Percentiles rank a stretch among this genome's conserved stretches.
Conservation (phyloP, 2,329 filamentous ascomycete species). For the Drechslerella stenobrocha region DNA sequence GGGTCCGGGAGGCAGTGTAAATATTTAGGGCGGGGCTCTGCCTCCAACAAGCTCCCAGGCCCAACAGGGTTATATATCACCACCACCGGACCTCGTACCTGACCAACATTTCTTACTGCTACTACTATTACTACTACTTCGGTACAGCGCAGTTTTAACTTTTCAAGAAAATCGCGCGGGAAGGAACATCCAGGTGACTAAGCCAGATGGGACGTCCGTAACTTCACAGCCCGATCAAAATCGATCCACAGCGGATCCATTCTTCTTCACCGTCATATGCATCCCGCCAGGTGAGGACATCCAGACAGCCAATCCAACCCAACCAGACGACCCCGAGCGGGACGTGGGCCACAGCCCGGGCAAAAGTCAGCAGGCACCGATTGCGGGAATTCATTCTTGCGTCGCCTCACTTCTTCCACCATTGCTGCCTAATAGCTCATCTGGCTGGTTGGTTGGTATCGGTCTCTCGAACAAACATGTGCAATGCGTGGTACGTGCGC, state of each 20-base stretch:
- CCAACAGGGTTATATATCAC: too few species aligned
- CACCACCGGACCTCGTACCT: too few species aligned
- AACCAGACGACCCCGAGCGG: slow-evolving; percentile 20
- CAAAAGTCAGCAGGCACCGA: slow-evolving; percentile 29
- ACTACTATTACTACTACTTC: too few species aligned
- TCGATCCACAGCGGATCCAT: slow-evolving; percentile 4
- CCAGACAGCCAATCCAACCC: slow-evolving; percentile 26
- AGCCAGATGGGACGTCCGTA: slow-evolving; percentile 5
- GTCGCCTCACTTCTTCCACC: slow-evolving; percentile 16
- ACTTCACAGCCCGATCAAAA: slow-evolving; percentile 32
- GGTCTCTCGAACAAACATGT: too few species aligned
- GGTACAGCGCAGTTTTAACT: too few species aligned
- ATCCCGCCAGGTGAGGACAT: slow-evolving; percentile 19
- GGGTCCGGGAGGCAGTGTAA: slow-evolving; percentile 34
- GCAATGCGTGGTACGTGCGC: too few species aligned
- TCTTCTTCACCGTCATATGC: slow-evolving; percentile 10
- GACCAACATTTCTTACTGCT: too few species aligned
- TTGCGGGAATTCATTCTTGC: slow-evolving; percentile 22
- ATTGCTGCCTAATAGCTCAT: slow-evolving; percentile 25
- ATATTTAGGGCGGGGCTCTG: too few species aligned
- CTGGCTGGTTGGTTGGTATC: slow-evolving; percentile 18
- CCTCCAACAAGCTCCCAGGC: too few species aligned
- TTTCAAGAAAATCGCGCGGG: slow-evolving; percentile 34
- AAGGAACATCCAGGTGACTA: slow-evolving; percentile 2
- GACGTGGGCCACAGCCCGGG: slow-evolving; percentile 5